Base-by-base conservation (phyloP, 805 yeast species). In the Ogataea saltuana region DNA sequence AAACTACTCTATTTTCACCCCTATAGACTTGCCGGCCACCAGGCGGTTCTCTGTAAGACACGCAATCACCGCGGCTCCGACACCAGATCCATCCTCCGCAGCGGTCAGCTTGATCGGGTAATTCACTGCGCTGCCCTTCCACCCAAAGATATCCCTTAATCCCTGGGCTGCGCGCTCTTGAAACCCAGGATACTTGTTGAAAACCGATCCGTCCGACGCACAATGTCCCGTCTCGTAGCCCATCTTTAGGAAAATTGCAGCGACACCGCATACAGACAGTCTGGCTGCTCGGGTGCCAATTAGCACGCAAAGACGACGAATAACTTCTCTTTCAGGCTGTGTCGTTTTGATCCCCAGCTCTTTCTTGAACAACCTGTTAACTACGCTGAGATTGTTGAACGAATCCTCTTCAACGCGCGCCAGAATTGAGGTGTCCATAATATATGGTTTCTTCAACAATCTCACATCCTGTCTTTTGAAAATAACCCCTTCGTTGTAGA, bases 121-220 rank as follows among this genome's bases (percentile, higher is more conserved):
- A 22, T 54, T 54, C 15, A 45, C 43, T n/a, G 50, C 45, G 22
- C 31, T 42, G 22, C 49, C 30, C 13, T 51, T 48, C 97, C 97
- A 91, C 53, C 74, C 91, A 61, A 88, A 87, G 57, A 91, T 88
- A 63, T 89, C 97, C 67, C 82, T 81, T 63, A 91, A 76, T 45
- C 87, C 97, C 61, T 76, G 75, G 37, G 95, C 95, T 26, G 96
- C 96, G 62, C 96, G 80, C 60, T 83, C 83, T 67, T 83, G 78
- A 79, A 91, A 91, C 44, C 82, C 85, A 39, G 99, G 98, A 72
- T 91, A 93, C 69, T 76, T 85, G 79, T 89, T 88, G 76, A 75
- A 88, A 29, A 91, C 98, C 10, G 97, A 88, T 51, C 99, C 98
- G 64, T 91, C 99, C 50, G 97, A 96, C 42, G 98, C 99, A 68